A percentile compares a stretch with the other conserved stretches of the same genome.
Conservation (phyloP, 257 asterid species). For the Jaltomata sinuosa region DNA sequence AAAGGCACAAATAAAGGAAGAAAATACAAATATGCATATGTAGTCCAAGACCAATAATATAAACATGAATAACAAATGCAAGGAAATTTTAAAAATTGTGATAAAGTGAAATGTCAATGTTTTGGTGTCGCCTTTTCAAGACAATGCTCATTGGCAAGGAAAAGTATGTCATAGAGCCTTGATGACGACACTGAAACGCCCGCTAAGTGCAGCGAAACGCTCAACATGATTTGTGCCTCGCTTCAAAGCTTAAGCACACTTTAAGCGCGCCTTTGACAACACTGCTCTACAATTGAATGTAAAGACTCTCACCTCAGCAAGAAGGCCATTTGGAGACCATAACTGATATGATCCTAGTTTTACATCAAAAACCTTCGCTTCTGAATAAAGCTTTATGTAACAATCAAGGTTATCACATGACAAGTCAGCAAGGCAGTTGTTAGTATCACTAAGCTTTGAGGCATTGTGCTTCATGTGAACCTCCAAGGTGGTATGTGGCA, state of each 20-base stretch:
- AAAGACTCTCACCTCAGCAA: conserved; percentile 59
- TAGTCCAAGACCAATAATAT: background rate
- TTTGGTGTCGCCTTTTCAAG: background rate
- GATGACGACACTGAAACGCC: background rate
- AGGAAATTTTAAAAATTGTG: background rate
- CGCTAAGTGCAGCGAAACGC: background rate
- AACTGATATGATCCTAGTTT: conserved; percentile 90
- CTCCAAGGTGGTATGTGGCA: conserved; percentile 58
- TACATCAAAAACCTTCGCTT: conserved; percentile 63
- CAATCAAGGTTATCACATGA: conserved; percentile 92
- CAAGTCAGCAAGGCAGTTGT: conserved; percentile 81
- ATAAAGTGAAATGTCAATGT: background rate
- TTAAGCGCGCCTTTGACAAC: background rate
- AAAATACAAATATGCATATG: background rate
- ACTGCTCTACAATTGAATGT: background rate
- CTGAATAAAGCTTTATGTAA: conserved; percentile 58
- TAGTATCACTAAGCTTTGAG: conserved; percentile 62
- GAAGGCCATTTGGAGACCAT: conserved; percentile 86
- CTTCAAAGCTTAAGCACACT: background rate
- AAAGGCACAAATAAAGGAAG: background rate
- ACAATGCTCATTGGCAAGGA: background rate
- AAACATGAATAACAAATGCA: background rate
- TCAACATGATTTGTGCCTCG: background rate
- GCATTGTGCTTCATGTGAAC: conserved; percentile 97
- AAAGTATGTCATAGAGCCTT: background rate